These are phyloP conservation scores for Thalassia testudinum DNA, from an alignment of 116 monocot species.

Conservation along the genomic window DNA sequence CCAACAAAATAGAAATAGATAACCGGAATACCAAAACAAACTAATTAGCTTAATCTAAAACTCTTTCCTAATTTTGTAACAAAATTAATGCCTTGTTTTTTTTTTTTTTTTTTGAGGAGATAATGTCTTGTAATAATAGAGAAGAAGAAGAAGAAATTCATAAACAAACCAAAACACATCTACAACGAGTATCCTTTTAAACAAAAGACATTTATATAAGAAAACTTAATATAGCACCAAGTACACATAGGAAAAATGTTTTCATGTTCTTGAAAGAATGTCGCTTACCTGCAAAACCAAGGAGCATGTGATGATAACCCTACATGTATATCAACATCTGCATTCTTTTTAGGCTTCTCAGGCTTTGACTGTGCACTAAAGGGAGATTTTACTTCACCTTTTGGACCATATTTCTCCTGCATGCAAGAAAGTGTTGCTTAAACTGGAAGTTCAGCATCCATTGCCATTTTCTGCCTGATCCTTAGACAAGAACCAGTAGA, in stretches of 20 bases:
- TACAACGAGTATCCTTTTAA: neutral
- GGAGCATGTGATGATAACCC: constrained; percentile 77
- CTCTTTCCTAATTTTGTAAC: too few relatives aligned
- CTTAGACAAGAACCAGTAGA: too few relatives aligned
- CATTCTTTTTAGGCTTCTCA: constrained; percentile 51
- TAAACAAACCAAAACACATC: neutral
- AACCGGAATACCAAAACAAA: too few relatives aligned
- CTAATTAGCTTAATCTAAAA: too few relatives aligned
- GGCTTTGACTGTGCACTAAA: constrained; percentile 32
- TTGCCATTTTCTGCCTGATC: too few relatives aligned
- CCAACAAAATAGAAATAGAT: too few relatives aligned
- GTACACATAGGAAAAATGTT: neutral
- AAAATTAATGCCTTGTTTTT: too few relatives aligned
- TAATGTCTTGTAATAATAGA: too few relatives aligned
- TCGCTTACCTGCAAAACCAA: constrained; percentile 75
- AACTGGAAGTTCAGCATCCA: too few relatives aligned
- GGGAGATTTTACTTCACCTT: constrained; percentile 43
- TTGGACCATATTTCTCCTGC: constrained; percentile 98
- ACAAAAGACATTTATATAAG: neutral
- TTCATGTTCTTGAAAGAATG: neutral
- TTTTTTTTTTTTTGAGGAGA: too few relatives aligned
- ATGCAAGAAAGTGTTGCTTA: neutral
- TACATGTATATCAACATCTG: constrained; percentile 81
- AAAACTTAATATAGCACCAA: neutral
- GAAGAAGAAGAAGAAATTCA: too few relatives aligned